Evolutionary conservation across 768 basidiomycete species (phyloP).

Genomic region (Boletus coccyginus): DNA sequence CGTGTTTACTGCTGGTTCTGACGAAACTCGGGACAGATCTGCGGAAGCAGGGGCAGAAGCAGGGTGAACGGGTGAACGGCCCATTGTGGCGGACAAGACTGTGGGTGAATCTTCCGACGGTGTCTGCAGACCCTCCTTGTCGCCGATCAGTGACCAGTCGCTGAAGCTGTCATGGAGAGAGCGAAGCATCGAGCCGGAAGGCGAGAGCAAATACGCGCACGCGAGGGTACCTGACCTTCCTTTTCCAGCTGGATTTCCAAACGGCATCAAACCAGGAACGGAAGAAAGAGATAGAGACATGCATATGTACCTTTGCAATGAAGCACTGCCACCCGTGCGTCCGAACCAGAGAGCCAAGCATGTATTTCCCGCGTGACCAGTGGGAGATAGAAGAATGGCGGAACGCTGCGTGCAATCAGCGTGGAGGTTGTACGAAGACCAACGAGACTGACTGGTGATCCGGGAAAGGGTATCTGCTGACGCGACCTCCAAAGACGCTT

Average conservation of each 20-base stretch:
- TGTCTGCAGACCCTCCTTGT: conserved; percentile 18
- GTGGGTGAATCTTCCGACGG: not conserved
- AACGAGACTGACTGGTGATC: conserved; percentile 85
- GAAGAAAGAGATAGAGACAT: not conserved
- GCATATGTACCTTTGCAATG: conserved; percentile 91
- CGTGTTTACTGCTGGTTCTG: conserved; percentile 28
- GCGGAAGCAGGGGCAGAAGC: not conserved
- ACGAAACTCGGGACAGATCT: conserved; percentile 12
- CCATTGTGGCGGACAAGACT: not conserved
- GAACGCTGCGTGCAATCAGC: conserved; percentile 46
- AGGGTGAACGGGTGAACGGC: not conserved
- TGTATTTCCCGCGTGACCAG: conserved; percentile 73
- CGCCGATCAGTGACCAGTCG: conserved; percentile 20
- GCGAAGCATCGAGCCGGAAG: conserved; percentile 37
- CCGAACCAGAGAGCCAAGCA: conserved; percentile 63
- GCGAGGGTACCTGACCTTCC: conserved; percentile 86
- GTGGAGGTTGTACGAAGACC: conserved; percentile 28
- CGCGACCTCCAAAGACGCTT: conserved; percentile 64
- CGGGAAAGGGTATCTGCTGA: conserved; percentile 85
- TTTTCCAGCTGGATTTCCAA: conserved; percentile 56
- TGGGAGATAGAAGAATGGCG: conserved; percentile 72
- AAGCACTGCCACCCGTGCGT: conserved; percentile 70
- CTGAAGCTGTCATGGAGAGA: conserved; percentile 15
- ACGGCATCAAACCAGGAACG: conserved; percentile 3
- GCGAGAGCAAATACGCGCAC: conserved; percentile 74